Percentiles rank a stretch among this genome's conserved stretches.
Conservation (phyloP, 2,329 filamentous ascomycete species). For the Cercospora zeina region DNA sequence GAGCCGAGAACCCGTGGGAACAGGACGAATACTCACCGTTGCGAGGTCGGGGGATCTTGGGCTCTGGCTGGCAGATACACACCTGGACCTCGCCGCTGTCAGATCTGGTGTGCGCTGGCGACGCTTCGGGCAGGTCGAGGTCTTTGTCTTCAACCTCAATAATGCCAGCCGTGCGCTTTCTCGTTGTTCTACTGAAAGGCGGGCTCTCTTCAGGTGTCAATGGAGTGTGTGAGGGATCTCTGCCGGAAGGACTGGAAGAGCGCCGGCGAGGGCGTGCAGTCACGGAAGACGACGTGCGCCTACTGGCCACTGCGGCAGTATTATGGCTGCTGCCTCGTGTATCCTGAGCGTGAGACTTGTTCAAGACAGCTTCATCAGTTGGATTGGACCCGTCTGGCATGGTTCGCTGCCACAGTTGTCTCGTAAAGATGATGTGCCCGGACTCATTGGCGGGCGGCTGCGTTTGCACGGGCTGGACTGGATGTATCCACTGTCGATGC, state of each 20-base stretch:
- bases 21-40: conserved; percentile 59
- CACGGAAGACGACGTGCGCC: conserved; percentile 36
- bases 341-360: conserved; percentile 38
- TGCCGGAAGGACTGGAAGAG: conserved; percentile 35
- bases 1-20: not conserved
- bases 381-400: conserved; percentile 37
- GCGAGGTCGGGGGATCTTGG: conserved; percentile 68
- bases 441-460: conserved; percentile 33
- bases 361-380: conserved; percentile 36
- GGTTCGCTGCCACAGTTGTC: conserved; percentile 43
- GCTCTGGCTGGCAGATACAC: conserved; percentile 69
- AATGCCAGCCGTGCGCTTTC: conserved; percentile 39
- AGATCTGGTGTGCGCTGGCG: conserved; percentile 36
- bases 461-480: conserved; percentile 30
- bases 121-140: conserved; percentile 29
- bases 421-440: conserved; percentile 40
- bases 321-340: conserved; percentile 29
- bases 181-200: conserved; percentile 37
- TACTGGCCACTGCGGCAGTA: conserved; percentile 28
- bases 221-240: conserved; percentile 36
- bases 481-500: conserved; percentile 23
- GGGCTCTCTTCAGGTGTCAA: conserved; percentile 43
- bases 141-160: conserved; percentile 39
- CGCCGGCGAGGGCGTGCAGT: conserved; percentile 36
- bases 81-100: conserved; percentile 54